A percentile compares a stretch with the other conserved stretches of the same genome.
Conservation (phyloP, 2,329 filamentous ascomycete species). For the Phialophora chinensis region DNA sequence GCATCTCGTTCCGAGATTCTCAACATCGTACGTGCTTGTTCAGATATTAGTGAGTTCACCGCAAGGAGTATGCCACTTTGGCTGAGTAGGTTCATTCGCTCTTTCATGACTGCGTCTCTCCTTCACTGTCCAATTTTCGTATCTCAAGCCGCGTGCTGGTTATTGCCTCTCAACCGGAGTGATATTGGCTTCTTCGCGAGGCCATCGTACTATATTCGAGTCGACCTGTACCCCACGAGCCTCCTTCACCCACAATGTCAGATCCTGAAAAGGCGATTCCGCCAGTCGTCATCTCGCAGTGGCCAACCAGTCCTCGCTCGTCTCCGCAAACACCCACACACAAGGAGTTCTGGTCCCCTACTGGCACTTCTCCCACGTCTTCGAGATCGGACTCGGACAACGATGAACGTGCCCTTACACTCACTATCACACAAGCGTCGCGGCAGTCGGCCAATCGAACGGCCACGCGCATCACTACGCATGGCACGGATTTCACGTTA, state of each 20-base stretch:
- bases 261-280: conserved; percentile 28
- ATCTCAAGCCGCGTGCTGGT: background rate
- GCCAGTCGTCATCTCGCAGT: conserved; percentile 25
- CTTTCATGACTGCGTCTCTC: conserved; percentile 2
- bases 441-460: conserved; percentile 29
- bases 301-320: background rate
- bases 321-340: conserved; percentile 23
- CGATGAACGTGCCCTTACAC: conserved; percentile 34
- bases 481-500: conserved; percentile 53
- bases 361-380: conserved; percentile 30
- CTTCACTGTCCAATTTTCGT: background rate
- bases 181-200: background rate
- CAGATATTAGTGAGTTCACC: background rate
- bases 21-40: background rate
- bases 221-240: background rate
- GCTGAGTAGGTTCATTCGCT: conserved; percentile 2
- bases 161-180: background rate
- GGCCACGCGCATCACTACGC: conserved; percentile 50
- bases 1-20: conserved; percentile 28
- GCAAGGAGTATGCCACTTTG: background rate
- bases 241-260: conserved; percentile 19
- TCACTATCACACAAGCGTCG: conserved; percentile 29
- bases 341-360: conserved; percentile 30
- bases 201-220: background rate
- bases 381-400: conserved; percentile 30